phyloP scores from a whole-genome alignment of 2,329 filamentous ascomycete genomes.

The Ceratocystis cacaofunesta region DNA sequence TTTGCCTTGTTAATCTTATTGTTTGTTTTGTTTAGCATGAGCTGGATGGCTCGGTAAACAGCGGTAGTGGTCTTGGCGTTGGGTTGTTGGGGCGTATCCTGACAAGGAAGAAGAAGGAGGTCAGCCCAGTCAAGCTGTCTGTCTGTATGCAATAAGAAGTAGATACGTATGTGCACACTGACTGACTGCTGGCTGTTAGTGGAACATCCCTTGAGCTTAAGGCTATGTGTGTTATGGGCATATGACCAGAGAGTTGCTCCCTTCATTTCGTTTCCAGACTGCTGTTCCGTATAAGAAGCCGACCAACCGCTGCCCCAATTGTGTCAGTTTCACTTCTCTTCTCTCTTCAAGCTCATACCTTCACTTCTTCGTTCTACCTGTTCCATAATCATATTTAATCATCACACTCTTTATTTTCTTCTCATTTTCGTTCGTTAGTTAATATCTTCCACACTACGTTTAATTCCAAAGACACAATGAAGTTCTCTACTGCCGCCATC shows the following conservation, averaged over 20 bases:
- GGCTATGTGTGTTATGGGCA: too few relatives aligned
- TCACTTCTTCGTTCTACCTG: background rate
- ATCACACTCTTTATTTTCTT: background rate
- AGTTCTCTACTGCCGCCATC: slow-evolving; percentile 30
- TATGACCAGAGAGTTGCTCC: background rate
- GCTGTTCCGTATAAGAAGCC: background rate
- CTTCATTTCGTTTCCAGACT: background rate
- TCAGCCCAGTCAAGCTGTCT: background rate
- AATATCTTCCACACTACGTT: slow-evolving; percentile 10
- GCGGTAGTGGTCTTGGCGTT: slow-evolving; percentile 2
- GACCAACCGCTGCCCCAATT: background rate
- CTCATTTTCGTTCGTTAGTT: background rate
- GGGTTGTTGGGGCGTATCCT: background rate
- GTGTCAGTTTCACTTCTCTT: background rate
- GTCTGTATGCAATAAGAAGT: background rate
- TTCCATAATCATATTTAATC: background rate
- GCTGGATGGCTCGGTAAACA: background rate
- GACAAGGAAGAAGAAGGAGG: background rate
- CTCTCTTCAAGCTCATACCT: background rate
- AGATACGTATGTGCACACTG: background rate
- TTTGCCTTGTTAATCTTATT: background rate
- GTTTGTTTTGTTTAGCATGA: background rate
- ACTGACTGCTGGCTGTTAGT: background rate
- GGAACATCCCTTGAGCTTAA: background rate
- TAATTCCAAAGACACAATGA: slow-evolving; percentile 27